Base-by-base conservation (phyloP, 352 stramenopile genomes). In the Hyaloperonospora brassicae region DNA sequence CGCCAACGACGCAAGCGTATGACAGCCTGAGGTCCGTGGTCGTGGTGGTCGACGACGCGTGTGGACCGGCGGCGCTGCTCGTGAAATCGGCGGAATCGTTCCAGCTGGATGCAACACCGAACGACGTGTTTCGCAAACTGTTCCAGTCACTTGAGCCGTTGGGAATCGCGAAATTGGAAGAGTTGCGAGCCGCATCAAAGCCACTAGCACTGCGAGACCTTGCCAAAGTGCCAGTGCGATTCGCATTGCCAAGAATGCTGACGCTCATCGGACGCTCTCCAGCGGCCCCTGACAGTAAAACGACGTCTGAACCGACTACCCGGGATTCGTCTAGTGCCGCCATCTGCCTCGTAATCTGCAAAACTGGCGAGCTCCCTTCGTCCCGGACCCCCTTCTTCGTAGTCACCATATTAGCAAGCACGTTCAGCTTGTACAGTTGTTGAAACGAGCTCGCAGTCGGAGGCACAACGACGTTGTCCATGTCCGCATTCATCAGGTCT, bases 1-100 rank as follows among this genome's bases (percentile, higher is more conserved):
- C 55, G 34, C 66, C 60, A 38, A 69, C 44, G 17, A 76, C 57
- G 50, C 69, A 76, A 23, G 61, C 57, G 44, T 76, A 76, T 1
- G 68, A 66, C 31, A 58, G 64, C 0, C 61, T 65, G 17, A 76
- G 58, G 57, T 73, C 57, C 4, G 54, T 62, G 24, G 68, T 70
- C 10, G 68, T 67, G 14, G 51, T 36, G 12, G 68, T 76, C 5
- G 61, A 64, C 14, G 57, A 65, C 24, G 61, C 56, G 27, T 66
- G 57, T 23, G 66, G 61, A 10, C 59, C 55, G 14, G 62, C 31
- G 23, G 35, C 55, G 50, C 57, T 57, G 21, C 52, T 56, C 2
- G 55, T 66, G 42, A 67, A 68, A 34, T 50, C 64, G 22, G 47
- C 52, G 6, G 38, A 52, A 34, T 71, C 56, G 35, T 45, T 68